Conservation (phyloP, 768 basidiomycete species). For the Nevesoporus exiguus region DNA sequence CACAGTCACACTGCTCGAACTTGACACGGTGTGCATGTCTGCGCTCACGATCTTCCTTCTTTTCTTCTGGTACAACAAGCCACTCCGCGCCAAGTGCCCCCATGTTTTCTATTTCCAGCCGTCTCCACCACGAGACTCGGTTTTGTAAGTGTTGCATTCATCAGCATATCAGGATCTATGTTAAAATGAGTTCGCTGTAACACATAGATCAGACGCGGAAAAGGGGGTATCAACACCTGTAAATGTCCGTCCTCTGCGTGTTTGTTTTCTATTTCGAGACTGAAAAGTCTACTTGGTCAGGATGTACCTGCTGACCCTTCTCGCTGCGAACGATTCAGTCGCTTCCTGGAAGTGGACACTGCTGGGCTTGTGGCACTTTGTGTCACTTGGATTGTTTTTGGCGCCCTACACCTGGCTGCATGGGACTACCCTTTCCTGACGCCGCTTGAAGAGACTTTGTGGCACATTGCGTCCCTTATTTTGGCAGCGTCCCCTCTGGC, state of each 20-base stretch:
- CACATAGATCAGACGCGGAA: neutral
- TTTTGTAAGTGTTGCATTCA: neutral
- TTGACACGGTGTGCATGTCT: slow-evolving; percentile 4
- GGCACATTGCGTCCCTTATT: neutral
- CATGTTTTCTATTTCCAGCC: neutral
- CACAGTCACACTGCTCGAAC: slow-evolving; percentile 1
- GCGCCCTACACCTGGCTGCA: neutral
- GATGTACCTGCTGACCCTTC: neutral
- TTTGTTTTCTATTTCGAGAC: neutral
- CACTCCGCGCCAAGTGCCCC: neutral
- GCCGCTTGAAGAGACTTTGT: neutral
- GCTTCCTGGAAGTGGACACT: neutral
- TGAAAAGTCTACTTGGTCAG: neutral
- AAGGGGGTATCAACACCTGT: neutral
- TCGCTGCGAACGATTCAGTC: neutral
- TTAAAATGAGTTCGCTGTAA: neutral
- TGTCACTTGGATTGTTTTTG: neutral
- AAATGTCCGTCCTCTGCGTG: neutral
- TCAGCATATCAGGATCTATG: too few relatives aligned
- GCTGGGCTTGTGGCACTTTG: neutral
- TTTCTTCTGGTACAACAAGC: slow-evolving; percentile 5
- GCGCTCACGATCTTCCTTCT: neutral
- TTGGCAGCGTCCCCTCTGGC: neutral
- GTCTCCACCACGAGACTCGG: neutral
- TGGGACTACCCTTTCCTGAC: neutral